phyloP scores from a whole-genome alignment of 2,329 filamentous ascomycete species.

The Fusarium stilboides region DNA sequence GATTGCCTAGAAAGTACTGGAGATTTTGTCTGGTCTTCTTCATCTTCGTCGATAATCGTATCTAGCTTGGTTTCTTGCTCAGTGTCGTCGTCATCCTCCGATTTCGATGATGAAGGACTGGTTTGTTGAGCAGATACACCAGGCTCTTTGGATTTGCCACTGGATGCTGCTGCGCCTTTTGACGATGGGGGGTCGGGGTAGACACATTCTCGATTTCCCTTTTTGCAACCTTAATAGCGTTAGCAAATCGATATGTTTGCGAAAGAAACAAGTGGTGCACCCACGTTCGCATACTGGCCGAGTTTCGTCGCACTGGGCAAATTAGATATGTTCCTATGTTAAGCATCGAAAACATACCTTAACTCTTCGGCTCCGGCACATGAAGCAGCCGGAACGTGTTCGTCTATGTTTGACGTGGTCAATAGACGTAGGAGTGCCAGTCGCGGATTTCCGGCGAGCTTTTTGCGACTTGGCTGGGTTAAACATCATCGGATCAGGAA shows the following conservation, averaged over 20 bases:
- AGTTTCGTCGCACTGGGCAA: slow-evolving; percentile 85
- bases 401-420: slow-evolving; percentile 92
- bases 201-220: slow-evolving; percentile 90
- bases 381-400: slow-evolving; percentile 93
- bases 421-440: slow-evolving; percentile 60
- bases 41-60: slow-evolving; percentile 70
- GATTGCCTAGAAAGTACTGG: slow-evolving; percentile 51
- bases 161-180: slow-evolving; percentile 53
- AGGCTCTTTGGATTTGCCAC: slow-evolving; percentile 57
- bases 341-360: slow-evolving; percentile 69
- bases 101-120: slow-evolving; percentile 70
- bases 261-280: slow-evolving; percentile 40
- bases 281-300: slow-evolving; percentile 87
- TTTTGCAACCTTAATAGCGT: slow-evolving; percentile 80
- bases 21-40: slow-evolving; percentile 53
- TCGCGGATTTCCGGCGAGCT: slow-evolving; percentile 65
- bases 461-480: slow-evolving; percentile 65
- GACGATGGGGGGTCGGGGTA: slow-evolving; percentile 81
- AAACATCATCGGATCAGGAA: slow-evolving; percentile 65
- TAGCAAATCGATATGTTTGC: slow-evolving; percentile 17
- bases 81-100: slow-evolving; percentile 63
- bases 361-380: slow-evolving; percentile 89
- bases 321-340: slow-evolving; percentile 28
- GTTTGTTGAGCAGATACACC: slow-evolving; percentile 56
- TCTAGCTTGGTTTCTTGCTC: slow-evolving; percentile 64